Evolutionary conservation across 2,329 filamentous ascomycete genomes (phyloP).

Genomic region (Penicillium carneum): DNA sequence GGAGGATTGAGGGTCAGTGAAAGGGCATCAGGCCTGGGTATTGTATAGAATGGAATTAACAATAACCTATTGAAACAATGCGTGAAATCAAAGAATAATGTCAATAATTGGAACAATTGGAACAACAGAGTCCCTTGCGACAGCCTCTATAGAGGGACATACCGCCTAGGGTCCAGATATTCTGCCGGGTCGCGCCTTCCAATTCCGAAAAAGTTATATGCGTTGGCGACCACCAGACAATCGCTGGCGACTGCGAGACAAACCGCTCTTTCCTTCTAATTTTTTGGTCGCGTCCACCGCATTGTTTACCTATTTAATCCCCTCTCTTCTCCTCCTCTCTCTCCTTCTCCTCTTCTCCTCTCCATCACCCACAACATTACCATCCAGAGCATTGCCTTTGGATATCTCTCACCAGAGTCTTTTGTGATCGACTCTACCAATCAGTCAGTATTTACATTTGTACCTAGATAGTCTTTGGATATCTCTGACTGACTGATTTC

Average conservation of each 20-base stretch:
- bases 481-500: background rate
- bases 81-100: background rate
- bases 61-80: background rate
- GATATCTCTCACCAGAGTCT: constrained; percentile 1
- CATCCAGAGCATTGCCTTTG: constrained; percentile 5
- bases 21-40: too few species aligned
- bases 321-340: background rate
- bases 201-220: constrained; percentile 17
- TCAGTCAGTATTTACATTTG: background rate
- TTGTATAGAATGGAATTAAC: background rate
- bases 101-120: background rate
- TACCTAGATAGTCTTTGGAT: background rate
- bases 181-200: constrained; percentile 18
- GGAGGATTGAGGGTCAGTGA: too few species aligned
- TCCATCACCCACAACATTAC: background rate
- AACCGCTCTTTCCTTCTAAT: background rate
- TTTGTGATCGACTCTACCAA: constrained; percentile 2
- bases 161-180: constrained; percentile 6
- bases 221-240: too few species aligned
- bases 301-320: constrained; percentile 12
- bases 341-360: background rate
- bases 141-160: background rate
- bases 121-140: background rate
- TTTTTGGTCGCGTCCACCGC: background rate
- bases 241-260: too few species aligned